A percentile compares a stretch with the other conserved stretches of the same genome.
These are phyloP conservation scores for Cystodermella granulosa DNA, from an alignment of 1,284 basidiomycete species.

Conservation along the genomic window DNA sequence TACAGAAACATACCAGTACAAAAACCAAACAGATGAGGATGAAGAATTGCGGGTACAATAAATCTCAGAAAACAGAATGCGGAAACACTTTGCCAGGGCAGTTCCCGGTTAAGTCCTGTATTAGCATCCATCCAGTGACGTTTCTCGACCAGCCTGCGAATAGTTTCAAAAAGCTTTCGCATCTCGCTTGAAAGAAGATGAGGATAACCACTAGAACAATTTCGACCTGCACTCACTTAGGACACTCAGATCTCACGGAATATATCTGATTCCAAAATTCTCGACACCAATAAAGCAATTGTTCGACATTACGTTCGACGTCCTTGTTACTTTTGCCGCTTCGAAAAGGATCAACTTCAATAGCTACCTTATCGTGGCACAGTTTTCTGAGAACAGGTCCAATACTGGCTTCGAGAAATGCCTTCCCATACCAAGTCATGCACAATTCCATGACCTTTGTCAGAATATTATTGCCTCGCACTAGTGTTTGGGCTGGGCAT, in stretches of 20 bases:
- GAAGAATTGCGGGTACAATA: slow-evolving; percentile 73
- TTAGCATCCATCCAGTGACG: slow-evolving; percentile 50
- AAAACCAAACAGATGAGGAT: slow-evolving; percentile 73
- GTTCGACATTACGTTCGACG: slow-evolving; percentile 63
- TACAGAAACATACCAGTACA: slow-evolving; percentile 52
- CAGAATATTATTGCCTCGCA: slow-evolving; percentile 74
- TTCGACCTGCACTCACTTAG: slow-evolving; percentile 52
- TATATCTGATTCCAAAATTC: slow-evolving; percentile 78
- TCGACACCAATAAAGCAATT: slow-evolving; percentile 68
- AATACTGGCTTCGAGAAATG: slow-evolving; percentile 73
- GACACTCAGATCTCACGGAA: slow-evolving; percentile 64
- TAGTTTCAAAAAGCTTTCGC: slow-evolving; percentile 63
- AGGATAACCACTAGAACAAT: slow-evolving; percentile 1
- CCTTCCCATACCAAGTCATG: slow-evolving; percentile 69
- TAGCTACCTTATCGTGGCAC: slow-evolving; percentile 63
- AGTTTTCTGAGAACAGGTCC: slow-evolving; percentile 64
- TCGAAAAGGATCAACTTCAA: slow-evolving; percentile 73
- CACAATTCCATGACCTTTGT: slow-evolving; percentile 77
- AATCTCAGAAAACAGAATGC: slow-evolving; percentile 83
- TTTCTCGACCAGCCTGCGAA: slow-evolving; percentile 66
- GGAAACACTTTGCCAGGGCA: slow-evolving; percentile 76
- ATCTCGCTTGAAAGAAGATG: slow-evolving; percentile 55
- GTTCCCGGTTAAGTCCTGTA: slow-evolving; percentile 43
- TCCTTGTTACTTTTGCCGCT: slow-evolving; percentile 56
- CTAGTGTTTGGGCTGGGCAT: slow-evolving; percentile 64